Base-by-base conservation (phyloP, 2,329 filamentous ascomycete genomes). In the Allantophomopsis lycopodina region DNA sequence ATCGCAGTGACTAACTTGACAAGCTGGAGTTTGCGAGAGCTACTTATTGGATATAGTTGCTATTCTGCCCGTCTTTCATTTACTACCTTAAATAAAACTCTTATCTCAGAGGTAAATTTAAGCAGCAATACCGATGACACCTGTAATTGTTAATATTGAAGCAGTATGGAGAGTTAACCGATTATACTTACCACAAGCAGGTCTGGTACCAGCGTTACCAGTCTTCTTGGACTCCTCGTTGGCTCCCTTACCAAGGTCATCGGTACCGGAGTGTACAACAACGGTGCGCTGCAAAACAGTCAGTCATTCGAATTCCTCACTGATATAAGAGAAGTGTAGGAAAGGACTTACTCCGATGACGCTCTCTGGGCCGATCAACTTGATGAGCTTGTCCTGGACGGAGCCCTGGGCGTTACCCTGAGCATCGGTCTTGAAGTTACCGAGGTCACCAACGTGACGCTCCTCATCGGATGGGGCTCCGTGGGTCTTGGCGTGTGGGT, bases 181-280 rank as follows among this genome's bases (percentile, higher is more conserved):
- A 40, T 32, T 31, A 37, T 40, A 64, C 75, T 60, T 74, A 84
- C 91, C 91, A 68, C 91, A 98, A 61, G 91, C 91, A 60, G 91
- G 91, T 60, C 91, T 85, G 54, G 69, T 63, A 56, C 91, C 91
- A 60, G 91, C 91, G 63, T 96, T 98, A 52, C 91, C 91, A 50
- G 91, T 98, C 81, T 93, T 95, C 73, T 93, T 86, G 57, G 86
- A 94, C 72, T 96, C 87, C 68, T 89, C 85, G 68, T 84, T 79
- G 53, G 68, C 84, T 57, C 87, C 87, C 73, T 83, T 84, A 65
- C 91, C 91, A 49, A 98, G 85, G 60, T 98, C 91, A 60, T 98
- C 91, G 51, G 89, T 96, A 61, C 91, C 91, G 53, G 71, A 79
- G 71, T 98, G 91, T 57, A 93, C 77, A 56, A 98, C 91, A 47